These are phyloP conservation scores for Rhodomyrtus psidioides DNA, from an alignment of 441 rosid genomes.

Conservation along the genomic window DNA sequence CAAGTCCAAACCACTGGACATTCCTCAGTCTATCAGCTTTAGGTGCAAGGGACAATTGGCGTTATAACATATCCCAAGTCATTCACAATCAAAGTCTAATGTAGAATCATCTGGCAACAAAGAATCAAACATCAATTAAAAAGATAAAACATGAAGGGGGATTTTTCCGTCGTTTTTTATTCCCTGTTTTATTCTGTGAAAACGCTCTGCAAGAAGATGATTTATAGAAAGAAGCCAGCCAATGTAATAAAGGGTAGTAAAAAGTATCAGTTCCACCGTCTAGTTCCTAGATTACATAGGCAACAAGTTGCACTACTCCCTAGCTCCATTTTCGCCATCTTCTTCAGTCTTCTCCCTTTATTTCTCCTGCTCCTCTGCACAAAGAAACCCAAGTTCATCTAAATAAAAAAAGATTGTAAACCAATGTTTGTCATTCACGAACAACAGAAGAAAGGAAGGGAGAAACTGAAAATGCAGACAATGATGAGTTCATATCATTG, in stretches of 20 bases:
- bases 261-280: not conserved
- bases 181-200: not conserved
- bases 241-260: not conserved
- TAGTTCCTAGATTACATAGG: not conserved
- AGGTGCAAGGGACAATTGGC: not conserved
- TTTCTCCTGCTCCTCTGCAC: too few relatives aligned
- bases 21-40: not conserved
- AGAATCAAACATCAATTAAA: not conserved
- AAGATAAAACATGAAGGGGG: not conserved
- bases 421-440: too few relatives aligned
- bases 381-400: too few relatives aligned
- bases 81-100: not conserved
- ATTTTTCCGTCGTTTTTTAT: not conserved
- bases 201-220: not conserved
- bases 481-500: not conserved
- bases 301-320: constrained; percentile 10
- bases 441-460: too few relatives aligned
- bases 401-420: too few relatives aligned
- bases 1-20: too few relatives aligned
- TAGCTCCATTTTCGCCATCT: constrained; percentile 20
- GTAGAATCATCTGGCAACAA: not conserved
- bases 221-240: not conserved
- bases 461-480: too few relatives aligned
- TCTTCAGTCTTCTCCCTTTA: too few relatives aligned
- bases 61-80: not conserved